phyloP scores from a whole-genome alignment of 2,329 filamentous ascomycete genomes.

The Colletotrichum noveboracense region DNA sequence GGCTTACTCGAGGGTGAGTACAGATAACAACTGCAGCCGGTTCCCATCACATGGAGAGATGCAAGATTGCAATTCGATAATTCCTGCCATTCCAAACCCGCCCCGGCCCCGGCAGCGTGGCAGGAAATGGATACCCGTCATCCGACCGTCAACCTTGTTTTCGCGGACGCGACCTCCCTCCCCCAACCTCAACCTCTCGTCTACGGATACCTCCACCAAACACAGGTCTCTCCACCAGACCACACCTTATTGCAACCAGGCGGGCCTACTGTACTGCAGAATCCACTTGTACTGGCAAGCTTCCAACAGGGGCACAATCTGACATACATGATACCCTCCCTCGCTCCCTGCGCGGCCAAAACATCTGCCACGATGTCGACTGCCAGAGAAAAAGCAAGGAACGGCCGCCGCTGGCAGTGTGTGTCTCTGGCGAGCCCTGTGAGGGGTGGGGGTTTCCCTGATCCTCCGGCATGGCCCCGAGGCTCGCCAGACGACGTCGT shows the following conservation, averaged over 20 bases:
- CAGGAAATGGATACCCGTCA: not conserved
- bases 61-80: not conserved
- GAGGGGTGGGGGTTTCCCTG: not conserved
- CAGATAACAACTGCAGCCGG: not conserved
- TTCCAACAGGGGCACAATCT: constrained; percentile 6
- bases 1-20: not conserved
- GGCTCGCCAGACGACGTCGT: not conserved
- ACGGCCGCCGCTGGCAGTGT: not conserved
- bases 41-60: constrained; percentile 5
- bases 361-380: not conserved
- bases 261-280: not conserved
- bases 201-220: not conserved
- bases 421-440: not conserved
- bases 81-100: not conserved
- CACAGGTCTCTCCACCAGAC: not conserved
- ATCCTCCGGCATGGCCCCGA: not conserved
- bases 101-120: not conserved
- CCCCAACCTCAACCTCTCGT: not conserved
- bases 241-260: not conserved
- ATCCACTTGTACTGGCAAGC: not conserved
- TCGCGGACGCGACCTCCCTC: not conserved
- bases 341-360: not conserved
- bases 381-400: constrained; percentile 1
- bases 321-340: constrained; percentile 13
- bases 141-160: constrained; percentile 1